phyloP scores from a whole-genome alignment of 345 rosid species.

The Gossypium australe region DNA sequence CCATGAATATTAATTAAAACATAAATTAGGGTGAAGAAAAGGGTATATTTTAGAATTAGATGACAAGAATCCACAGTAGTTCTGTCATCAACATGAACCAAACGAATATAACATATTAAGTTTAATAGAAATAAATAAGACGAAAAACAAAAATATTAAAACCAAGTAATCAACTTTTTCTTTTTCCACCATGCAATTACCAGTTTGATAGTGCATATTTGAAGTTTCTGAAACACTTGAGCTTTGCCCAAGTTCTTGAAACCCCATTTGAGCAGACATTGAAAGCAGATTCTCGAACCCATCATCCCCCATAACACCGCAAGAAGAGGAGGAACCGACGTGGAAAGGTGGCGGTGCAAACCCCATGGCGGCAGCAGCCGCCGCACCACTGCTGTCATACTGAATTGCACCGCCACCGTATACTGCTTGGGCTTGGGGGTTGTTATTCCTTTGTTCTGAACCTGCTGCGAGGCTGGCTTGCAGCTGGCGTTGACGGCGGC shows the following conservation, averaged over 20 bases:
- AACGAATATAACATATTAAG: background rate
- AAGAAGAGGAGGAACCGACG: constrained; percentile 43
- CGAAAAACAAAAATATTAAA: constrained; percentile 1
- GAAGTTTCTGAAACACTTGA: constrained; percentile 48
- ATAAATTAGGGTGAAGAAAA: background rate
- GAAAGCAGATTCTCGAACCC: constrained; percentile 46
- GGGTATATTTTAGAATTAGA: background rate
- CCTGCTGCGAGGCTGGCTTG: constrained; percentile 50
- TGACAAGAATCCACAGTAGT: background rate
- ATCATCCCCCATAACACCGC: constrained; percentile 38
- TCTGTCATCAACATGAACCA: background rate
- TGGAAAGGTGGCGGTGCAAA: constrained; percentile 20
- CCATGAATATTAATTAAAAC: background rate
- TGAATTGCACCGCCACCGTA: constrained; percentile 33
- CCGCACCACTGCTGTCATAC: constrained; percentile 21
- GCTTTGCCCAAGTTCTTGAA: constrained; percentile 49
- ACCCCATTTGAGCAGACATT: constrained; percentile 58
- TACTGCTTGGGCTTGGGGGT: constrained; percentile 12
- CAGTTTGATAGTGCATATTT: constrained; percentile 68
- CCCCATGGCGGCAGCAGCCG: constrained; percentile 21
- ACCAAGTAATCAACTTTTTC: background rate
- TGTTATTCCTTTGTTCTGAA: constrained; percentile 26
- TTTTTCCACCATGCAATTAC: constrained; percentile 41
- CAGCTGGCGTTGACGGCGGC: constrained; percentile 89
- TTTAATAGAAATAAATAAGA: background rate